Evolutionary conservation across 2,329 filamentous ascomycete genomes (phyloP).

Genomic region (Fusarium veterinarium): DNA sequence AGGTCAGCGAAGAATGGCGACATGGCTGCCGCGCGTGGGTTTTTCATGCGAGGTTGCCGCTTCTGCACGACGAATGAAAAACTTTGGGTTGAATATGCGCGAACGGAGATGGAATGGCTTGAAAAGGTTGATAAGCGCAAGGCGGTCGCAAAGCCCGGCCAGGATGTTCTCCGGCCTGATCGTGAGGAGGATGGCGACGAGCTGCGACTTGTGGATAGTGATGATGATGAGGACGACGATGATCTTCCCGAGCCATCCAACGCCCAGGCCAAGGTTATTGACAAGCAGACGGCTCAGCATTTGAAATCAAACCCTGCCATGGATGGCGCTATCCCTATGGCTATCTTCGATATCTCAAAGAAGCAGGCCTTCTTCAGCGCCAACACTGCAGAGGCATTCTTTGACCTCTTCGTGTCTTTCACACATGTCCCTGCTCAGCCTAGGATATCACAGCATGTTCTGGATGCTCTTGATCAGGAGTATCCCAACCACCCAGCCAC

Average conservation of each 20-base stretch:
- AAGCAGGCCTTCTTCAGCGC: slow-evolving; percentile 79
- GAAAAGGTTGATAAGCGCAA: slow-evolving; percentile 81
- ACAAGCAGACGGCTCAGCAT: slow-evolving; percentile 58
- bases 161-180: slow-evolving; percentile 58
- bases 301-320: slow-evolving; percentile 84
- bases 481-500: slow-evolving; percentile 72
- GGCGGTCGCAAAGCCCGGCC: slow-evolving; percentile 64
- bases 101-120: slow-evolving; percentile 93
- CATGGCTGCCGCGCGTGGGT: slow-evolving; percentile 85
- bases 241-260: slow-evolving; percentile 57
- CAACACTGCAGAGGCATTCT: slow-evolving; percentile 79
- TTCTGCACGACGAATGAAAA: slow-evolving; percentile 82
- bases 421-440: slow-evolving; percentile 70
- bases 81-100: slow-evolving; percentile 91
- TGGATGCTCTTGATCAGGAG: slow-evolving; percentile 70
- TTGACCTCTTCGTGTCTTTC: slow-evolving; percentile 81
- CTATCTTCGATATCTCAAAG: slow-evolving; percentile 88
- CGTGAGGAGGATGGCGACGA: slow-evolving; percentile 62
- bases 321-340: slow-evolving; percentile 91
- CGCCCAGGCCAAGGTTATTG: slow-evolving; percentile 57
- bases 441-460: slow-evolving; percentile 78
- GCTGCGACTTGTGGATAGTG: slow-evolving; percentile 56
- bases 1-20: slow-evolving; percentile 83
- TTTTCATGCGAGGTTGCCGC: slow-evolving; percentile 87
- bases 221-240: slow-evolving; percentile 59